Percentiles rank a stretch among this genome's conserved stretches.
Evolutionary conservation across 495 filamentous ascomycete species (phyloP).

Genomic region (Lasiosphaeria miniovina): DNA sequence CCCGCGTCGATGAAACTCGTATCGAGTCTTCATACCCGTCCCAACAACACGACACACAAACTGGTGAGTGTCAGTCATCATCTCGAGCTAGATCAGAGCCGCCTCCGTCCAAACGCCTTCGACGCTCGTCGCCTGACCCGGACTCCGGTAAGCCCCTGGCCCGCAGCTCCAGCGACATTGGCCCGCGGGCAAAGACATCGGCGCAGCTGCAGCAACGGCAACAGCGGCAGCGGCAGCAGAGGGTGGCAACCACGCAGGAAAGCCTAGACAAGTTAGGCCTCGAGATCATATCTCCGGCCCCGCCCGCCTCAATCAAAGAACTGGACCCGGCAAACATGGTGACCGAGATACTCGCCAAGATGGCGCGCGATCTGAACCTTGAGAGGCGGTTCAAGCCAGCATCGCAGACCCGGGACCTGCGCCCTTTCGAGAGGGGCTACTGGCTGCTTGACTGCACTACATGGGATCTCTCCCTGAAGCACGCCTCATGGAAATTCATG

Average conservation of each 20-base stretch:
- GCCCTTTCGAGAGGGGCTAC: constrained; percentile 62
- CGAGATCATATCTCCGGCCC: constrained; percentile 36
- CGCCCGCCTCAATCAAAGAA: constrained; percentile 20
- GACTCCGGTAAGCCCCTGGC: constrained; percentile 13
- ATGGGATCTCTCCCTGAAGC: constrained; percentile 40
- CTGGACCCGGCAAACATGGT: constrained; percentile 35
- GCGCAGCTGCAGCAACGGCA: not conserved
- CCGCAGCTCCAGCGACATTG: constrained; percentile 40
- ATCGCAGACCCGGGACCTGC: constrained; percentile 47
- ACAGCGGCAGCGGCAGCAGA: not conserved
- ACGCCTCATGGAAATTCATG: constrained; percentile 61
- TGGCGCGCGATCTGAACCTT: constrained; percentile 52
- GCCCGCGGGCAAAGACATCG: constrained; percentile 19
- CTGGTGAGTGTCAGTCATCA: constrained; percentile 1
- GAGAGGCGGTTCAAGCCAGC: constrained; percentile 49
- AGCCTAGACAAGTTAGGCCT: constrained; percentile 10
- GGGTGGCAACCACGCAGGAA: not conserved
- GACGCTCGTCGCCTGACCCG: constrained; percentile 11
- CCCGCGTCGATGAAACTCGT: constrained; percentile 3
- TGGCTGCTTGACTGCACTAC: constrained; percentile 57
- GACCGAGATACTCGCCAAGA: constrained; percentile 52
- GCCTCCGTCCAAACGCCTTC: constrained; percentile 25
- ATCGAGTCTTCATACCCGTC: constrained; percentile 24
- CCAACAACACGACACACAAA: not conserved
- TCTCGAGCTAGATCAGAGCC: constrained; percentile 39